Base-by-base conservation (phyloP, 495 filamentous ascomycete species). In the Lophiotrema nucula region DNA sequence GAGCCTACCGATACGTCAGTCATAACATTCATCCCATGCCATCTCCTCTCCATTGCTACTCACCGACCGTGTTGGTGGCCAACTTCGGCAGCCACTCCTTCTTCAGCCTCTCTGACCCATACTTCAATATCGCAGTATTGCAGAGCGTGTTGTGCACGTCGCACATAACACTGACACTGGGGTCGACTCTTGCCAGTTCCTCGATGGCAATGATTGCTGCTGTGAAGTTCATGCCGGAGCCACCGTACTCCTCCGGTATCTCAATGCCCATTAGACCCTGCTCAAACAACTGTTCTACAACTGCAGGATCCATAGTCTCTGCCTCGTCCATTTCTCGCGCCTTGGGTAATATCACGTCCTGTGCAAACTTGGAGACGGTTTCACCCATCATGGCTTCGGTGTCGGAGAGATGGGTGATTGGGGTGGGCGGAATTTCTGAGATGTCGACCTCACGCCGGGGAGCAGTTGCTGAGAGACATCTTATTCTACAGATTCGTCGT, bases 81-180 rank as follows among this genome's bases (percentile, higher is more conserved):
- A 99, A 75, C 68, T 81, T 81, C 4, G 93, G 92, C 57, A 99
- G 77, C 81, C 87, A 97, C 65, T 87, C 89, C 67, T 85, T 84
- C 78, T 91, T 89, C 51, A 85, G 67, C 62, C 85, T 79, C 37
- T 79, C 77, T 59, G 83, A 87, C 23, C 85, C 95, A 73, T 88
- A 96, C 66, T 89, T 95, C 65, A 96, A 65, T 53, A 99, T 81
- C 22, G 88, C 88, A 12, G 92, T 97, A 76, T 97, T 97, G 72
- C 96, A 91, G 26, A 99, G 77, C 8, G 93, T 99, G 74, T 99
- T 99, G 79, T 99, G 95, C 24, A 97, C 92, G 70, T 97, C 92
- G 15, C 87, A 85, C 79, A 97, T 74, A 53, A 97, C 92, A 69
- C 88, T 91, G 38, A 97, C 93, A 51, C 88, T 93, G 28, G 93